Base-by-base conservation (phyloP, 2,329 filamentous ascomycete species). In the Neopestalotiopsis rosae region DNA sequence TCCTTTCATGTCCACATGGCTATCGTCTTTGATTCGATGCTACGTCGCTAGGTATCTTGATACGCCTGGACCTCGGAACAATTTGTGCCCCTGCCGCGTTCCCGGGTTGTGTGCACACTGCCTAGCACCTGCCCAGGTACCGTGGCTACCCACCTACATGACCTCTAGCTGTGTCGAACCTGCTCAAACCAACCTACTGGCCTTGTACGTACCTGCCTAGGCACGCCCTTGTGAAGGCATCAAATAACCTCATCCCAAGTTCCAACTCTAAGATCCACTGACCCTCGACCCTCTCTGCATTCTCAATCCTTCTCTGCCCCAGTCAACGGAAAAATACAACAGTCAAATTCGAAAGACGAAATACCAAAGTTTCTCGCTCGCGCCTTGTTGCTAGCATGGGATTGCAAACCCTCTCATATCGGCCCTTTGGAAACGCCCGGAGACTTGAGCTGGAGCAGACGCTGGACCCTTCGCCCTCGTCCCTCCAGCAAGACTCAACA, bases 261-360 rank as follows among this genome's bases (percentile, higher is more conserved):
- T 34, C 32, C 34, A 38, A 10, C 17, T 28, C 34, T 38, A 17
- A 40, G 45, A 62, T 40, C 59, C 59, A 62, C 59, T 13, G 45
- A 52, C 17, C 14, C 45, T 20, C 45, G n/a, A 24, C 45, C 34
- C 6, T 38, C 45, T 52, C 45, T 52, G 20, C 45, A 24, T 52
- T 52, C 45, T 20, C 45, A 52, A 9, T n/a, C n/a, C 12, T 20
- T 20, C 59, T 62, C 14, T 20, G 28, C 28, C 59, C 34, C 59
- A 62, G 32, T 62, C 59, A 62, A 28, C 59, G 59, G 59, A 62
- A 62, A 20, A 62, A 40, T 42, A 52, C n/a, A n/a, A 52, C n/a
- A n/a, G 45, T 52, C 45, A 52, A 52, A 20, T 17, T 52, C 7
- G n/a, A 17, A 14, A 52, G 45, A 14, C n/a, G n/a, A 20, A 7